Evolutionary conservation across 192 early-diverging fungal genomes (phyloP).

Genomic region (Paraglomus brasilianum): DNA sequence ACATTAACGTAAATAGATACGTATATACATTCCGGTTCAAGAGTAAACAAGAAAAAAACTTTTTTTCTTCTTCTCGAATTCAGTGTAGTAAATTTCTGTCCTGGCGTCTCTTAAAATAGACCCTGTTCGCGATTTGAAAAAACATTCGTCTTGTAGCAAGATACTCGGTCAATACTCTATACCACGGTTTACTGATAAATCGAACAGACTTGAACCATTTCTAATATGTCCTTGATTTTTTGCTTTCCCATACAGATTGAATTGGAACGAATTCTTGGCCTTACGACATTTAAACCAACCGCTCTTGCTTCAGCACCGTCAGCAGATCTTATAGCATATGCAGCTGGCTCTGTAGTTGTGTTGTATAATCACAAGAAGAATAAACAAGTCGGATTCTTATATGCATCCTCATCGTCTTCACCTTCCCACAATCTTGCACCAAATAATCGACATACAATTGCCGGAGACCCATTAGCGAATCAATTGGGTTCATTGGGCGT

Average conservation of each 20-base stretch:
- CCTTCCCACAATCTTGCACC: slow-evolving; percentile 3
- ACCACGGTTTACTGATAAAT: too few relatives aligned
- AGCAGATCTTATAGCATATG: slow-evolving; percentile 66
- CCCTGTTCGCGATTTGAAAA: too few relatives aligned
- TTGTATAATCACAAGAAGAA: slow-evolving; percentile 72
- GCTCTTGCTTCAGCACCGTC: slow-evolving; percentile 52
- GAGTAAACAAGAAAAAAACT: too few relatives aligned
- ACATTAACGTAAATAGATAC: too few relatives aligned
- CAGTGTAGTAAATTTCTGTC: too few relatives aligned
- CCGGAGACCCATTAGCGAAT: background rate
- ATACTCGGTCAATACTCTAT: too few relatives aligned
- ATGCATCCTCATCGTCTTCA: slow-evolving; percentile 23
- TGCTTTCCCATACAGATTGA: slow-evolving; percentile 42
- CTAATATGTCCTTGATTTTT: background rate
- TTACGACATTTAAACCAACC: slow-evolving; percentile 55
- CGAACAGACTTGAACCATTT: background rate
- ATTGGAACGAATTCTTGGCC: slow-evolving; percentile 67
- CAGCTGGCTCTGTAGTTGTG: slow-evolving; percentile 71
- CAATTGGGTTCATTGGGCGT: slow-evolving; percentile 36
- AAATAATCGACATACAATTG: slow-evolving; percentile 28
- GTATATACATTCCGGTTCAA: too few relatives aligned
- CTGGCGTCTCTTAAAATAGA: too few relatives aligned
- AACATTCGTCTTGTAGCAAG: too few relatives aligned
- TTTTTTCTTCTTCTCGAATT: too few relatives aligned
- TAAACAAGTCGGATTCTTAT: slow-evolving; percentile 62